These are phyloP conservation scores for Setaria italica DNA, from an alignment of 202 grass and related monocot genomes.

Conservation along the genomic window DNA sequence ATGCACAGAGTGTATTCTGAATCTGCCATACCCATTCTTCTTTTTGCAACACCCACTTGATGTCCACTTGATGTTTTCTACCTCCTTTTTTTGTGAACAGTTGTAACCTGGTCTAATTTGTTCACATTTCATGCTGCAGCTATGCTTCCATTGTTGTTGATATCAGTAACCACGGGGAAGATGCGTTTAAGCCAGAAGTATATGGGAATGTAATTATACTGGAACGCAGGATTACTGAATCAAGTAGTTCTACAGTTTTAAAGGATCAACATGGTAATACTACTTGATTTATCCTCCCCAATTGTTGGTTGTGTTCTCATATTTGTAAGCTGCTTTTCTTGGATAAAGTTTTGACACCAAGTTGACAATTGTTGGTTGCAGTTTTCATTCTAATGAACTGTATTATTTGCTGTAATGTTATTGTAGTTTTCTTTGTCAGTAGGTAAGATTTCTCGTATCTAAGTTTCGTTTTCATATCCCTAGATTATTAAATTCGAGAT, in stretches of 20 bases:
- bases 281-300: conserved; percentile 23
- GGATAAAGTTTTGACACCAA: conserved; percentile 6
- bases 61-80: neutral
- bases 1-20: neutral
- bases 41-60: neutral
- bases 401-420: neutral
- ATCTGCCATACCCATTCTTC: conserved; percentile 32
- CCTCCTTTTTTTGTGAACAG: conserved; percentile 14
- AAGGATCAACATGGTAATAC: conserved; percentile 78
- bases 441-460: conserved; percentile 1
- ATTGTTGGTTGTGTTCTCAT: neutral
- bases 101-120: conserved; percentile 36
- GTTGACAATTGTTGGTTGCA: neutral
- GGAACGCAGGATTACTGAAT: conserved; percentile 86
- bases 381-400: conserved; percentile 18
- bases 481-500: neutral
- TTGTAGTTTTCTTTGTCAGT: neutral
- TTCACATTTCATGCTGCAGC: conserved; percentile 54
- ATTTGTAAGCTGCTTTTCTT: conserved; percentile 6
- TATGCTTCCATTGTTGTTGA: conserved; percentile 76
- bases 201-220: conserved; percentile 73
- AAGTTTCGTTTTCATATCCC: conserved; percentile 4
- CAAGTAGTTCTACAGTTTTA: conserved; percentile 67
- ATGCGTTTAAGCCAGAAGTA: conserved; percentile 83
- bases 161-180: conserved; percentile 86